Percentiles rank a stretch among this genome's conserved stretches.
Conservation (phyloP, 2,329 filamentous ascomycete species). For the Fusarium lateritium region DNA sequence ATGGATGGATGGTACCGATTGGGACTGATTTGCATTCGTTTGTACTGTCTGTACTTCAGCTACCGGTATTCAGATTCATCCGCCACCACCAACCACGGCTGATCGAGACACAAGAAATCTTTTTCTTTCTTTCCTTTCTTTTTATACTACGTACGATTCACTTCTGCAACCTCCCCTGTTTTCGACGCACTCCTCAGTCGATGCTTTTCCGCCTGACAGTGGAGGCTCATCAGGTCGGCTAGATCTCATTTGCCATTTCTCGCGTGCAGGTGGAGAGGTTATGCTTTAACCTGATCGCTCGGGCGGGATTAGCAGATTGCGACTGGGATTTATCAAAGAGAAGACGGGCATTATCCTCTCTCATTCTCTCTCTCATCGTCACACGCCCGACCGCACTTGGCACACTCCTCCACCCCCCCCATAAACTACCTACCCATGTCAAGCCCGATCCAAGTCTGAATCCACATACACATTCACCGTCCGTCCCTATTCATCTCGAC, state of each 20-base stretch:
- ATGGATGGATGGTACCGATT: slow-evolving; percentile 1
- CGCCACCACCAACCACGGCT: slow-evolving; percentile 11
- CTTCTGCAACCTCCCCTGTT: slow-evolving; percentile 19
- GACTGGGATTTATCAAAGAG: slow-evolving; percentile 27
- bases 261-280: slow-evolving; percentile 47
- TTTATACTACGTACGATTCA: slow-evolving; percentile 3
- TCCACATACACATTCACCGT: slow-evolving; percentile 39
- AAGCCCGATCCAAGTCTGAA: slow-evolving; percentile 39
- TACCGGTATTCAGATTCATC: slow-evolving; percentile 1
- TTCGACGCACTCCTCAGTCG: slow-evolving; percentile 47
- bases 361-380: background rate
- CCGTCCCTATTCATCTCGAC: slow-evolving; percentile 42
- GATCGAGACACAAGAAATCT: background rate
- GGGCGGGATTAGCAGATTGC: slow-evolving; percentile 50
- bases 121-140: slow-evolving; percentile 2
- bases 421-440: slow-evolving; percentile 23
- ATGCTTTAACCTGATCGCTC: slow-evolving; percentile 49
- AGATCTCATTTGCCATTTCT: slow-evolving; percentile 50
- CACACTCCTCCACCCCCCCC: slow-evolving; percentile 10
- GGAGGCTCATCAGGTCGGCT: slow-evolving; percentile 36
- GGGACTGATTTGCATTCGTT: slow-evolving; percentile 16
- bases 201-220: slow-evolving; percentile 26
- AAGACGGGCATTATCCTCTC: slow-evolving; percentile 2
- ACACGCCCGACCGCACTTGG: slow-evolving; percentile 17
- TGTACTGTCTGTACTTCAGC: background rate